Evolutionary conservation across 495 filamentous ascomycete genomes (phyloP), one percentile per base, ranked within the genome.

Genomic region (Penicillium ucsense): DNA sequence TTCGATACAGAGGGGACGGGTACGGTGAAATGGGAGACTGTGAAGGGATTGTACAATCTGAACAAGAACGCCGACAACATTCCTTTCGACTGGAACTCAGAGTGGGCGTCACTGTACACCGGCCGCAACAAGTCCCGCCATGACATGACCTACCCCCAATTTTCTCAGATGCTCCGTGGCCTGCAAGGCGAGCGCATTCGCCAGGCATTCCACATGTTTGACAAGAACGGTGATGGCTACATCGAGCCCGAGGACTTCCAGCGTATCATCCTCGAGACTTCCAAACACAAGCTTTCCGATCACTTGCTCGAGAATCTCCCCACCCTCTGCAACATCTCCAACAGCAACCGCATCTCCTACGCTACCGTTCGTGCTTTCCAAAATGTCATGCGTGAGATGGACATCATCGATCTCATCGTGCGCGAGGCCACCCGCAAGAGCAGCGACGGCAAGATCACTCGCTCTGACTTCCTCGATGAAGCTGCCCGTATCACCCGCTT

Each of bases 281-380:
- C 90, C n/a, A 80, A 75, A 56, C 92, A 98, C 73, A 98, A 98
- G 77, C 80, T 98, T 38, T 97, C 94, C 2, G 92, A 98, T 63
- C 88, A 98, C 60, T 74, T 98, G 11, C 76, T 98, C n/a, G 82
- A 92, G 33, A 89, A 97, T 65, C 80, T 97, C 29, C 87, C 86
- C 46, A 89, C 89, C 3, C 78, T 98, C 42, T 96, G 91, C 77
- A 96, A 96, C 65, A 94, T 98, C 61, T 88, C 88, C 1, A 73
- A 85, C 10, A 84, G 89, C 41, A 92, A 78, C 69, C 95, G 94
- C 66, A 94, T 98, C 47, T 95, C 88, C 30, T 98, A 98, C 56
- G 89, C 92, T 50, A 95, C 94, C 62, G 92, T 98, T 4, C 80
- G 94, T 33, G 92, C 92, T 8, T 98, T 98, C 71, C 89, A 94